Base-by-base conservation (phyloP, 2,329 filamentous ascomycete genomes). In the Cylindrodendrum hubeiense region DNA sequence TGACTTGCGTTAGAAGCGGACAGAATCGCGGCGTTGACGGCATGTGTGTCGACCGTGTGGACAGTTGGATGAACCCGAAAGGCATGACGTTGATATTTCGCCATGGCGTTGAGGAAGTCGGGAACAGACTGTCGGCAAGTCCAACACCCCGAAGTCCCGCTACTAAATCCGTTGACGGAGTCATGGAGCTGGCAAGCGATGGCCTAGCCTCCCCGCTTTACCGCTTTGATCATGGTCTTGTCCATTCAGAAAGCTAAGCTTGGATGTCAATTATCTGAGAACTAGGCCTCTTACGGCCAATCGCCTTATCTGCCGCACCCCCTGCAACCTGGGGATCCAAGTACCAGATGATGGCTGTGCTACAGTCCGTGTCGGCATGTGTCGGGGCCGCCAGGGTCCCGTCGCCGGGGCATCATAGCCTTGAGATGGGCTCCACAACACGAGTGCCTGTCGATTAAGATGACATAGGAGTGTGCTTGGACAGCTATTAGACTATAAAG, bases 361-460 rank as follows among this genome's bases (percentile, higher is more conserved):
- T 13, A 13, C 17, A n/a, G 5, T 39, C 37, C n/a, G 17, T 1
- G 15, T 17, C 37, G 37, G 37, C n/a, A 39, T 9, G 15, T n/a
- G 34, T 39, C 34, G 34, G 34, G n/a, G 15, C 34, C 37, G 37
- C 8, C n/a, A 39, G 37, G 17, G n/a, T 15, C 37, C 37, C 37
- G 37, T n/a, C 34, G 15, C 34, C 37, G 37, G 15, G 15, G 37
- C n/a, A n/a, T n/a, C 37, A 39, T 39, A 8, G 8, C 37, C 37
- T 9, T 39, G 17, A 39, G 15, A 17, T 17, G 15, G 15, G 37
- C n/a, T 39, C 37, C 37, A 84, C 37, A 39, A 39, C 15, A n/a
- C 2, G 4, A 39, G 15, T 39, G n/a, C 37, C 15, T 19, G 17
- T 39, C 15, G 17, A 39, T 39, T 39, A 39, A n/a, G 15, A 39